Evolutionary conservation across 1,284 basidiomycete genomes (phyloP), one percentile per base, ranked within the genome.

Genomic region (Neolentinus lepideus): DNA sequence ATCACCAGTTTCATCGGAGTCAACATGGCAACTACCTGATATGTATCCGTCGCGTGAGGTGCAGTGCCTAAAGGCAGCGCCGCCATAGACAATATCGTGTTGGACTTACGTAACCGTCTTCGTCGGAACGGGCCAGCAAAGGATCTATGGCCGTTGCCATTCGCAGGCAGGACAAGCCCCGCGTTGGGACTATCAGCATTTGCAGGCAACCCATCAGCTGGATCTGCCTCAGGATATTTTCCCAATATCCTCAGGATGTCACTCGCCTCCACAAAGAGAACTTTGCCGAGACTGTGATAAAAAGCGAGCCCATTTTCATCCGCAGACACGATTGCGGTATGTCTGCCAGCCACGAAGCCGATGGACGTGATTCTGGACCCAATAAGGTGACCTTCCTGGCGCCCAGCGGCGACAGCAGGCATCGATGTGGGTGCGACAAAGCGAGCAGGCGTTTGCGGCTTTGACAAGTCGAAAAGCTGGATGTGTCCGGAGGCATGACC

Each of bases 181-280:
- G 47, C 21, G 25, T 11, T 21, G 14, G 24, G 57, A 9, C 56
- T 60, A 46, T 21, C 57, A 46, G 11, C 55, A 55, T 52, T 57
- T 48, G 2, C 22, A 52, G 12, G 36, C 33, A 48, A 51, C 51
- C 19, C 60, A 19, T 57, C 60, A n/a, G 54, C 59, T 3, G 58
- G 53, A 31, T 72, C 74, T 35, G 83, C 80, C 19, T 83, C 78
- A 8, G 90, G 88, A 68, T 98, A 98, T 64, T 88, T 90, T 0
- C 97, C 97, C 3, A 98, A 79, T 58, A 99, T 92, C 14, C 97
- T 85, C 35, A 99, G 81, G 11, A 93, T 94, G 67, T 99, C 97
- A 45, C 91, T 89, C 9, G 94, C 95, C 55, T 97, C 94, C 14
- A 99, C 90, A 59, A 98, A 98, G 19, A 99, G 78, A 6, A 99